These are phyloP conservation scores for Zygosaccharomyces pseudobailii DNA, from an alignment of 1,139 yeast genomes.

Conservation along the genomic window DNA sequence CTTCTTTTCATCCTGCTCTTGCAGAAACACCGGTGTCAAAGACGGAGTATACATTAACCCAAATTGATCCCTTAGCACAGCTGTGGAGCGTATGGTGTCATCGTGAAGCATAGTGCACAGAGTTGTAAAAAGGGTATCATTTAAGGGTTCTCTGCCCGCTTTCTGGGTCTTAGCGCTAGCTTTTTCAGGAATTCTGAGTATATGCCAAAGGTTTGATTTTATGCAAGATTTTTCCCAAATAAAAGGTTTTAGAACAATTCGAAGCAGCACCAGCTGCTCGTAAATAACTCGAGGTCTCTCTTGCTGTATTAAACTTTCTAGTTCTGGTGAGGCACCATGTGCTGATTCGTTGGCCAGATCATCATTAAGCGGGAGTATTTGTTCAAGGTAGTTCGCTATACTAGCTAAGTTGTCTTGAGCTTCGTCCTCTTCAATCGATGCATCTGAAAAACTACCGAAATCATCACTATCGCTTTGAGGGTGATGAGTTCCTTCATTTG, in stretches of 20 bases:
- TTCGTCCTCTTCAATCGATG: slow-evolving; percentile 22
- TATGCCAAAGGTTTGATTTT: slow-evolving; percentile 23
- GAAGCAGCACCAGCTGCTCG: slow-evolving; percentile 27
- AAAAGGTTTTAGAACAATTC: slow-evolving; percentile 21
- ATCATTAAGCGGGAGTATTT: slow-evolving; percentile 4
- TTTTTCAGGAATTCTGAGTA: slow-evolving; percentile 22
- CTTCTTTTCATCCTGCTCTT: slow-evolving; percentile 15
- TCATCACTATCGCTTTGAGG: slow-evolving; percentile 22
- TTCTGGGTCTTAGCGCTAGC: slow-evolving; percentile 5
- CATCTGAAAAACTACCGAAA: slow-evolving; percentile 34
- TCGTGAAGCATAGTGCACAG: slow-evolving; percentile 11
- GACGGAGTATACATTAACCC: slow-evolving; percentile 19
- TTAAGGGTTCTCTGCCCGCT: slow-evolving; percentile 9
- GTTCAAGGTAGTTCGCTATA: slow-evolving; percentile 6
- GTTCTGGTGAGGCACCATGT: neutral
- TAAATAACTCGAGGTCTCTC: slow-evolving; percentile 31
- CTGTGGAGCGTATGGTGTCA: slow-evolving; percentile 5
- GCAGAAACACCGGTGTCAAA: slow-evolving; percentile 14
- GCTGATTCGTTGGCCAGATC: neutral
- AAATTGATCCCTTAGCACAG: slow-evolving; percentile 18
- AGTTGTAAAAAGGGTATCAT: slow-evolving; percentile 20
- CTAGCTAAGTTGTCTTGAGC: neutral
- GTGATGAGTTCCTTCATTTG: neutral
- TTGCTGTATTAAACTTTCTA: slow-evolving; percentile 21
- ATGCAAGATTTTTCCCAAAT: slow-evolving; percentile 28